Conservation (phyloP, 2,329 filamentous ascomycete species). For the Clonostachys sp. region DNA sequence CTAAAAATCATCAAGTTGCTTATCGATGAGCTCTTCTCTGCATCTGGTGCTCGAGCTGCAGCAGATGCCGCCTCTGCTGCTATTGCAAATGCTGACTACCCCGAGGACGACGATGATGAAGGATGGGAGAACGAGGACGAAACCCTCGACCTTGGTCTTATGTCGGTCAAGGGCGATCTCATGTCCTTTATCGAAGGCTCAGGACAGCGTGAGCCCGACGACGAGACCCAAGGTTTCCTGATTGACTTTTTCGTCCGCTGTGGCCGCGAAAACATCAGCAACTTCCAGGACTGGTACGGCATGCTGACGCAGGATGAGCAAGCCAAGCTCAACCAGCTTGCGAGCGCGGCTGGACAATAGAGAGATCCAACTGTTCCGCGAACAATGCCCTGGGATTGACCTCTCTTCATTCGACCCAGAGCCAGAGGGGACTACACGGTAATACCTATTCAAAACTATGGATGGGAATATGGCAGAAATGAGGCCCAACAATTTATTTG, state of each 20-base stretch:
- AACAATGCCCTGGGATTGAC: neutral
- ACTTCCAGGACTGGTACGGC: constrained; percentile 53
- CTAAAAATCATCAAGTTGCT: constrained; percentile 97
- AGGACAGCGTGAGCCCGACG: constrained; percentile 66
- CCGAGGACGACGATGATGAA: constrained; percentile 68
- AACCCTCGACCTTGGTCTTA: constrained; percentile 70
- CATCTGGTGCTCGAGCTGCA: constrained; percentile 60
- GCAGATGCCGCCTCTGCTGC: constrained; percentile 60
- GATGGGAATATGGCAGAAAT: no score
- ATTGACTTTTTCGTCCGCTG: constrained; percentile 71
- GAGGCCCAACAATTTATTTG: no score
- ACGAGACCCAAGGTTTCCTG: constrained; percentile 85
- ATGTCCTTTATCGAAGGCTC: constrained; percentile 70
- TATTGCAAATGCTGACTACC: constrained; percentile 53
- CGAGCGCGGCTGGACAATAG: constrained; percentile 12
- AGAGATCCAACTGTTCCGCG: neutral
- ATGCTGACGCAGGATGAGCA: constrained; percentile 52
- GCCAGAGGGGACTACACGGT: no score
- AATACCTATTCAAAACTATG: no score
- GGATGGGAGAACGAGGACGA: constrained; percentile 87
- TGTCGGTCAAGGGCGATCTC: constrained; percentile 66
- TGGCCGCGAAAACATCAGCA: constrained; percentile 49
- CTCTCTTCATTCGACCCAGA: no score
- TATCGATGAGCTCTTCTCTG: constrained; percentile 83
- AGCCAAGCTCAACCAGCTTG: constrained; percentile 49